Evolutionary conservation across 306 rosid genomes (phyloP).

Genomic region (Malus domestica): DNA sequence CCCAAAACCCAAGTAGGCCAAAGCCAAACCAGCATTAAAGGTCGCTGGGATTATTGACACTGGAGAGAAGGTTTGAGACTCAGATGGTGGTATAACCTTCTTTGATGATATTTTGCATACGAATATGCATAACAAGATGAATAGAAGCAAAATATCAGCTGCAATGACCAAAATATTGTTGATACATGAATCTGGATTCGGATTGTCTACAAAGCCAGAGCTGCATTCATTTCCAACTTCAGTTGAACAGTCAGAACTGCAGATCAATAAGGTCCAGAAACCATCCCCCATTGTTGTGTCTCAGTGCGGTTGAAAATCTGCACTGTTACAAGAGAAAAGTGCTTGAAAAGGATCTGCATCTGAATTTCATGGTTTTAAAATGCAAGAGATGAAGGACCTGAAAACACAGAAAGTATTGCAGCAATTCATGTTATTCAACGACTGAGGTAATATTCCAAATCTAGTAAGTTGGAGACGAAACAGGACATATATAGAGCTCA

Average conservation of each 20-base stretch:
- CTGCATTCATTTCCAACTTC: constrained; percentile 2
- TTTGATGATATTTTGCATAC: background rate
- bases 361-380: background rate
- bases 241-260: constrained; percentile 5
- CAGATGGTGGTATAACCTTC: background rate
- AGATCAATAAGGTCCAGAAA: constrained; percentile 3
- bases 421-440: background rate
- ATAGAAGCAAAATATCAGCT: constrained; percentile 14
- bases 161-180: constrained; percentile 8
- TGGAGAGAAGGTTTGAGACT: background rate
- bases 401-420: background rate
- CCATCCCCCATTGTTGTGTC: background rate
- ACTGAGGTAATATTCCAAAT: background rate
- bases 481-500: background rate
- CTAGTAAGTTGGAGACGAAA: background rate
- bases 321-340: background rate
- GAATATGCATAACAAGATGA: constrained; percentile 7
- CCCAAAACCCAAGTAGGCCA: constrained; percentile 24
- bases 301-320: background rate
- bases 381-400: background rate
- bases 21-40: constrained; percentile 12
- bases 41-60: background rate
- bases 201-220: background rate
- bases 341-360: background rate
- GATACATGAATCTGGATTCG: constrained; percentile 16